Percentiles rank a stretch among this genome's conserved stretches.
phyloP scores from a whole-genome alignment of 2,329 filamentous ascomycete species.

The Apiospora rasikravindrae region DNA sequence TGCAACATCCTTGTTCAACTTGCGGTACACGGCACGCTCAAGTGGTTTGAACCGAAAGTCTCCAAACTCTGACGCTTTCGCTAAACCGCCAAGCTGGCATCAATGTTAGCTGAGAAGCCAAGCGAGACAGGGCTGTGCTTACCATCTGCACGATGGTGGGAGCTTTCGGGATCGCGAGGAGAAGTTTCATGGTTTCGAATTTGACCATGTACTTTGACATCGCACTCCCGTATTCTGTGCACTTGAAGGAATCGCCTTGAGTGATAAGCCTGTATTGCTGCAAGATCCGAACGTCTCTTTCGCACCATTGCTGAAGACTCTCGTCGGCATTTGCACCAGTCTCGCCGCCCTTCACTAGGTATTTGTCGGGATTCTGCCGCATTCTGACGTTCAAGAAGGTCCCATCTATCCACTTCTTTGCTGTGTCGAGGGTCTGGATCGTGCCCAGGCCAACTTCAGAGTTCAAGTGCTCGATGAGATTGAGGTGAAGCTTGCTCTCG shows the following conservation, averaged over 20 bases:
- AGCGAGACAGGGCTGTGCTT: constrained; percentile 38
- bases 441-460: constrained; percentile 82
- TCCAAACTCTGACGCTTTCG: constrained; percentile 73
- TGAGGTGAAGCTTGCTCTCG: constrained; percentile 79
- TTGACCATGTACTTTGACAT: constrained; percentile 85
- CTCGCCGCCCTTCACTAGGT: constrained; percentile 64
- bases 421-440: constrained; percentile 66
- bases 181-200: constrained; percentile 77
- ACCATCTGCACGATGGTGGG: constrained; percentile 72
- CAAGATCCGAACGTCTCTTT: constrained; percentile 69
- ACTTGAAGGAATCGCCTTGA: constrained; percentile 53
- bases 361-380: constrained; percentile 71
- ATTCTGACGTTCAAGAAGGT: constrained; percentile 82
- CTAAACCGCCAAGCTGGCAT: constrained; percentile 66
- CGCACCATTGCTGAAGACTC: constrained; percentile 72
- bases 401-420: constrained; percentile 75
- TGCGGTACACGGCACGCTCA: constrained; percentile 73
- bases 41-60: constrained; percentile 72
- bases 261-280: constrained; percentile 64
- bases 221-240: constrained; percentile 75
- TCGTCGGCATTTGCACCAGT: constrained; percentile 61
- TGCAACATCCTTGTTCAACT: constrained; percentile 74
- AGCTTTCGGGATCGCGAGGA: constrained; percentile 66
- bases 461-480: constrained; percentile 83
- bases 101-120: constrained; percentile 22